These are phyloP conservation scores for Chytriomyces sp. DNA, from an alignment of 192 early-diverging fungal genomes.

Conservation along the genomic window DNA sequence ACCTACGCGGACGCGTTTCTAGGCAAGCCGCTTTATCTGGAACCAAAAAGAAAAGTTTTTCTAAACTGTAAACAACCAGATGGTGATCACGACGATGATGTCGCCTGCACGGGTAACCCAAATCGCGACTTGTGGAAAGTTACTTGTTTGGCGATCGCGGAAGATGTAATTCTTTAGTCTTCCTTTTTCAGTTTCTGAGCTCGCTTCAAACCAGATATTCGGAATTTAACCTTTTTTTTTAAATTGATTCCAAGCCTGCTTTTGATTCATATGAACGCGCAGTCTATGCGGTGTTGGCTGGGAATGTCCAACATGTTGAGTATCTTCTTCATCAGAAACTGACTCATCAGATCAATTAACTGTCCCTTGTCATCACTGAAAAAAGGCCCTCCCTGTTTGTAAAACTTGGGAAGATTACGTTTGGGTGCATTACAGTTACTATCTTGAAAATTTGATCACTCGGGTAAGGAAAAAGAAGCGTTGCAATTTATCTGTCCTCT, in stretches of 20 bases:
- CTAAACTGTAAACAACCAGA: conserved; percentile 3
- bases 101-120: conserved; percentile 55
- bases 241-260: conserved; percentile 42
- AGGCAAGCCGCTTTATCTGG: conserved; percentile 39
- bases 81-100: conserved; percentile 50
- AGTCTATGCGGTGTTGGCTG: conserved; percentile 74
- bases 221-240: neutral
- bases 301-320: conserved; percentile 69
- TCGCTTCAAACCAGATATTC: neutral
- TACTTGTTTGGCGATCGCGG: conserved; percentile 62
- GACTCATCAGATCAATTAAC: neutral
- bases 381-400: conserved; percentile 74
- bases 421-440: conserved; percentile 79
- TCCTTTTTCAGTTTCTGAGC: neutral
- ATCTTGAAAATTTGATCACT: conserved; percentile 69
- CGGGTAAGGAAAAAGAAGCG: conserved; percentile 33
- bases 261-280: conserved; percentile 77
- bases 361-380: neutral
- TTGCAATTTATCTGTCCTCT: too few relatives aligned
- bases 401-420: conserved; percentile 85
- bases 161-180: conserved; percentile 43
- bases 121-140: conserved; percentile 73
- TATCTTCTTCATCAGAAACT: conserved; percentile 13
- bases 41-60: neutral
- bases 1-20: conserved; percentile 59